Conservation (phyloP, 441 rosid species). For the Gossypium schwendimanii region DNA sequence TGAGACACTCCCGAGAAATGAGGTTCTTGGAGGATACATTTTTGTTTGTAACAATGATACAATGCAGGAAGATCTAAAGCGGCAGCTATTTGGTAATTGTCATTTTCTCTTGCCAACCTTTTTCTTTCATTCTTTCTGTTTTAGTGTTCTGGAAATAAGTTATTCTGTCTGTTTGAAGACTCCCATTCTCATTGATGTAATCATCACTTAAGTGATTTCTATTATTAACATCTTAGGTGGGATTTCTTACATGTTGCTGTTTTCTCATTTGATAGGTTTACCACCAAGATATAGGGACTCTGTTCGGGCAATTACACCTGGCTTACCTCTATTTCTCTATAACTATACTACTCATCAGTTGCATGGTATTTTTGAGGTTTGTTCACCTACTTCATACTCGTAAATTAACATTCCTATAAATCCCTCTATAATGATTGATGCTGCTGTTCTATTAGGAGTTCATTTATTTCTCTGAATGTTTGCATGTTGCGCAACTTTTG, state of each 20-base stretch:
- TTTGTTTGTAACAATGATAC: slow-evolving; percentile 97
- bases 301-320: slow-evolving; percentile 92
- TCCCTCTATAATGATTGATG: not conserved
- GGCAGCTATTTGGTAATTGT: slow-evolving; percentile 75
- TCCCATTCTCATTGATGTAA: not conserved
- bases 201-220: not conserved
- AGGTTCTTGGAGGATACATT: slow-evolving; percentile 96
- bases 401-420: not conserved
- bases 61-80: slow-evolving; percentile 94
- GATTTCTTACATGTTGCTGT: slow-evolving; percentile 9
- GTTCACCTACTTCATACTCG: slow-evolving; percentile 10
- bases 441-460: not conserved
- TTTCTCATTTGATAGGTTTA: slow-evolving; percentile 48
- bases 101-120: not conserved
- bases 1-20: slow-evolving; percentile 85
- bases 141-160: not conserved
- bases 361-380: slow-evolving; percentile 96
- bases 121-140: not conserved
- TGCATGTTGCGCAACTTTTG: not conserved
- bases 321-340: slow-evolving; percentile 89
- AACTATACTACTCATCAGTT: slow-evolving; percentile 96
- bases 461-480: not conserved
- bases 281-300: slow-evolving; percentile 98
- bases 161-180: not conserved
- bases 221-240: not conserved